Percentiles rank a stretch among this genome's conserved stretches.
Conservation (phyloP, 768 basidiomycete genomes). For the Suillus tomentosus region DNA sequence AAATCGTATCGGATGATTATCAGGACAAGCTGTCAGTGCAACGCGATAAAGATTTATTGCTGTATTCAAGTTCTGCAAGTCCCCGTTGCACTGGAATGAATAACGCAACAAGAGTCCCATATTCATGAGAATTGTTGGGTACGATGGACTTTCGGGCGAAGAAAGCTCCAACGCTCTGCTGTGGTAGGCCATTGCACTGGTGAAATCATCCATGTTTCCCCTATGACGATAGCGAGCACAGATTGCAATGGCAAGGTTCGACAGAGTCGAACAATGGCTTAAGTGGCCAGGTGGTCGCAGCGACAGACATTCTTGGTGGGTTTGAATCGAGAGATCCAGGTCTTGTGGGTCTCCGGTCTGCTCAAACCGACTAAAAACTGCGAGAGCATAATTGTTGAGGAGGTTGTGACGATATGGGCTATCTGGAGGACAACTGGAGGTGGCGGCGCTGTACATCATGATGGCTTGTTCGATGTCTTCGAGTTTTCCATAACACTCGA, state of each 20-base stretch:
- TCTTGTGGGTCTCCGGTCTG: conserved; percentile 19
- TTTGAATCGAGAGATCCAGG: conserved; percentile 20
- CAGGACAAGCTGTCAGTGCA: conserved; percentile 21
- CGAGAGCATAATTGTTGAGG: conserved; percentile 24
- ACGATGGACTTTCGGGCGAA: conserved; percentile 19
- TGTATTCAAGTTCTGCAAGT: conserved; percentile 19
- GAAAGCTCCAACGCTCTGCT: conserved; percentile 21
- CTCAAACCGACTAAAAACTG: conserved; percentile 22
- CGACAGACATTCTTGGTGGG: conserved; percentile 20
- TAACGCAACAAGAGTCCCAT: conserved; percentile 15
- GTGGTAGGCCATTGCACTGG: conserved; percentile 17
- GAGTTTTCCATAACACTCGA: conserved; percentile 21
- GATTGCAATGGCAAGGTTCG: conserved; percentile 26
- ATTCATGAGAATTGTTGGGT: conserved; percentile 14
- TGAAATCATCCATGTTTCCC: conserved; percentile 27
- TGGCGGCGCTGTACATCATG: conserved; percentile 15
- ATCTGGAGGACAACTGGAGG: conserved; percentile 10
- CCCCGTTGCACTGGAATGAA: conserved; percentile 19
- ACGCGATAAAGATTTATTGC: conserved; percentile 22
- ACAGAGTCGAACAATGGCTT: conserved; percentile 15
- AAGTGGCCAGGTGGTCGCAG: conserved; percentile 26
- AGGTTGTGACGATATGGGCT: conserved; percentile 21
- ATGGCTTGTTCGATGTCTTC: conserved; percentile 23
- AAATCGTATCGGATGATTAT: conserved; percentile 18
- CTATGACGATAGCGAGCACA: conserved; percentile 25